phyloP scores from a whole-genome alignment of 305 asterid species.

The Galium porrigens region DNA sequence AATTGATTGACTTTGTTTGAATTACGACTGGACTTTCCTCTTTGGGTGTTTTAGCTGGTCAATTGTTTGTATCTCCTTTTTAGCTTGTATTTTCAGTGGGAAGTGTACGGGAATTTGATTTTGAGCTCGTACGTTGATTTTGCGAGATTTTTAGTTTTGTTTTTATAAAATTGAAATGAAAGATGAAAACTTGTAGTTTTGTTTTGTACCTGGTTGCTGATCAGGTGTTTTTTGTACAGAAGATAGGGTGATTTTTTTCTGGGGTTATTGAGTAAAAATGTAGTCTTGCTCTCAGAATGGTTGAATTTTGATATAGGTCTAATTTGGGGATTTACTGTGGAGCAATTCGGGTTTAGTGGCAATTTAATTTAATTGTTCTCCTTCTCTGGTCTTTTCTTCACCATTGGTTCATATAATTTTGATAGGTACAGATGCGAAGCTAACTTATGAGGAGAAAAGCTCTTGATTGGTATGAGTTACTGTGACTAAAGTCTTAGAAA shows the following conservation, averaged over 20 bases:
- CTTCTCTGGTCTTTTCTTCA: slow-evolving; percentile 10
- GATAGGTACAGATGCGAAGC: slow-evolving; percentile 21
- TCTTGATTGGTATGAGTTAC: slow-evolving; percentile 27
- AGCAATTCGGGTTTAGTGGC: neutral
- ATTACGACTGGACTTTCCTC: neutral
- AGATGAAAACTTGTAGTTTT: neutral
- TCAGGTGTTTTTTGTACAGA: neutral
- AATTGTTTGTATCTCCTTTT: neutral
- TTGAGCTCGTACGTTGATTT: neutral
- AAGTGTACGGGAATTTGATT: neutral
- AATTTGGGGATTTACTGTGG: neutral
- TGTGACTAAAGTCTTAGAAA: slow-evolving; percentile 20
- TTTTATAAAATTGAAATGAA: neutral
- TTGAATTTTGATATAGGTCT: neutral
- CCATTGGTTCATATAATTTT: slow-evolving; percentile 19
- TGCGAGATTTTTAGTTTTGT: neutral
- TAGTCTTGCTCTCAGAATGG: neutral
- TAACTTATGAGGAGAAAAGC: slow-evolving; percentile 19
- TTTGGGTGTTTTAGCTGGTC: neutral
- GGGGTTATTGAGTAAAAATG: too few species aligned
- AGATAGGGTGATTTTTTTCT: neutral
- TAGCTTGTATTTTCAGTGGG: neutral
- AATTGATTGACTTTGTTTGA: slow-evolving; percentile 7
- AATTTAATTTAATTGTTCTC: neutral
- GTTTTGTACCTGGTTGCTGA: neutral